phyloP scores from a whole-genome alignment of 192 early-diverging fungal genomes.

The Geranomyces variabilis region DNA sequence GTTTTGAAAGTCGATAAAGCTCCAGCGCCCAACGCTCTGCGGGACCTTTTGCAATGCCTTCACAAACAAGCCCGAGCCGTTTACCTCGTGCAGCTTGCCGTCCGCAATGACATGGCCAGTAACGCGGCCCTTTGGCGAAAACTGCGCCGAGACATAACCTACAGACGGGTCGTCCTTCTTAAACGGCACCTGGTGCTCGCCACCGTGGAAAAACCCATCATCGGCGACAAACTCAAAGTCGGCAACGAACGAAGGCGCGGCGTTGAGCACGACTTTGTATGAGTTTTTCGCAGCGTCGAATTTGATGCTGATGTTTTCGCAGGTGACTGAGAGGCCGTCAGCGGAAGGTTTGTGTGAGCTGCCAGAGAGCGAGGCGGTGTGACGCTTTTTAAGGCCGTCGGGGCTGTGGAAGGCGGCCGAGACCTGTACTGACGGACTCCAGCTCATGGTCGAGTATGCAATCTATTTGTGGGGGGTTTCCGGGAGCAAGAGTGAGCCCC shows the following conservation, averaged over 20 bases:
- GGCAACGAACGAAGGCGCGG: conserved; percentile 59
- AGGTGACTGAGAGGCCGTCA: conserved; percentile 74
- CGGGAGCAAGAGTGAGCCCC: not conserved
- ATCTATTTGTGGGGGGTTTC: no score
- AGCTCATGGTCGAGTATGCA: conserved; percentile 80
- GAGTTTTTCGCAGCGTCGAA: conserved; percentile 45
- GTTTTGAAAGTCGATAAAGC: conserved; percentile 78
- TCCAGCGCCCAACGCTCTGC: conserved; percentile 85
- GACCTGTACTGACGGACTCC: conserved; percentile 28
- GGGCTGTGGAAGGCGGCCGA: conserved; percentile 71
- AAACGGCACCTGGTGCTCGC: conserved; percentile 79
- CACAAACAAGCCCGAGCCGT: conserved; percentile 77
- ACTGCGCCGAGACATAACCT: conserved; percentile 75
- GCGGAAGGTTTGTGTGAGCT: conserved; percentile 70
- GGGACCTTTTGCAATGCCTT: conserved; percentile 87
- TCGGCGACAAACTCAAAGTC: conserved; percentile 70
- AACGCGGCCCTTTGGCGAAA: conserved; percentile 79
- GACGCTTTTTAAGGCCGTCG: conserved; percentile 61
- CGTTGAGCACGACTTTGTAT: conserved; percentile 53
- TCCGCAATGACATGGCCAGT: conserved; percentile 74
- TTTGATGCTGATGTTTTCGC: conserved; percentile 73
- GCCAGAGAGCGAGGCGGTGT: conserved; percentile 68
- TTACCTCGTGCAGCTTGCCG: conserved; percentile 65
- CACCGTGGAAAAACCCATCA: conserved; percentile 78
- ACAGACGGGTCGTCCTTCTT: conserved; percentile 51